A percentile compares a stretch with the other conserved stretches of the same genome.
These are phyloP conservation scores for Ophiostoma piceae DNA, from an alignment of 2,329 filamentous ascomycete genomes.

Conservation along the genomic window DNA sequence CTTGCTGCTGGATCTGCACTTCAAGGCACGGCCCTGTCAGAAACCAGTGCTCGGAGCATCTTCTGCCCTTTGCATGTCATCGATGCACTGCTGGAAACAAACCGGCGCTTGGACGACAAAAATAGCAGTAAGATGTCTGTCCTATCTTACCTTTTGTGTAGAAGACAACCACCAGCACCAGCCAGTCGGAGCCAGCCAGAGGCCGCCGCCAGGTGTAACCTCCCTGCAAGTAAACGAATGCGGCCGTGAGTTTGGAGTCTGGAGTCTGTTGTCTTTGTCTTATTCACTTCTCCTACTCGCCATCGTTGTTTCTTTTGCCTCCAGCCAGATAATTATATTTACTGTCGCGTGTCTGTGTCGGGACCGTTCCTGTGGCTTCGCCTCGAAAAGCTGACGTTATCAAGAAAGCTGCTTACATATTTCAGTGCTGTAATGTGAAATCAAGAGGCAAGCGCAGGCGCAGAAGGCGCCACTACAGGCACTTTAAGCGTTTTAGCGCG, in stretches of 20 bases:
- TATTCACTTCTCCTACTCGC: not conserved
- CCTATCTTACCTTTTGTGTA: not conserved
- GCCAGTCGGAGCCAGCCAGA: not conserved
- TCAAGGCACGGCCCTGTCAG: not conserved
- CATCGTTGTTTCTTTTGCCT: not conserved
- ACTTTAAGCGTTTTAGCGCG: not conserved
- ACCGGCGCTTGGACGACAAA: conserved; percentile 9
- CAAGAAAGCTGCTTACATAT: not conserved
- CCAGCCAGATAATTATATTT: not conserved
- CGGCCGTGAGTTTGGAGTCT: not conserved
- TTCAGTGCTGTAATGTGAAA: not conserved
- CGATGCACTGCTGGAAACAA: conserved; percentile 3
- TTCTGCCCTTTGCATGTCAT: conserved; percentile 8
- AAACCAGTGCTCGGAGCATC: conserved; percentile 9
- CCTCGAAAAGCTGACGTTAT: conserved; percentile 5
- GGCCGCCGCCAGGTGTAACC: conserved; percentile 6
- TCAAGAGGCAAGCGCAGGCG: not conserved
- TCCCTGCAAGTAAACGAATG: not conserved
- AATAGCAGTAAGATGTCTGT: not conserved
- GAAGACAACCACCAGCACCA: not conserved
- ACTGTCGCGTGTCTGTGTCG: not conserved
- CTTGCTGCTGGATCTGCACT: conserved; percentile 5
- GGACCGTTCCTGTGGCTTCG: not conserved
- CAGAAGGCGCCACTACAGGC: not conserved
- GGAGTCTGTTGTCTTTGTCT: not conserved